Evolutionary conservation across 1,139 yeast species (phyloP), one percentile per base, ranked within the genome.

Genomic region (Martiniozyma asiatica): DNA sequence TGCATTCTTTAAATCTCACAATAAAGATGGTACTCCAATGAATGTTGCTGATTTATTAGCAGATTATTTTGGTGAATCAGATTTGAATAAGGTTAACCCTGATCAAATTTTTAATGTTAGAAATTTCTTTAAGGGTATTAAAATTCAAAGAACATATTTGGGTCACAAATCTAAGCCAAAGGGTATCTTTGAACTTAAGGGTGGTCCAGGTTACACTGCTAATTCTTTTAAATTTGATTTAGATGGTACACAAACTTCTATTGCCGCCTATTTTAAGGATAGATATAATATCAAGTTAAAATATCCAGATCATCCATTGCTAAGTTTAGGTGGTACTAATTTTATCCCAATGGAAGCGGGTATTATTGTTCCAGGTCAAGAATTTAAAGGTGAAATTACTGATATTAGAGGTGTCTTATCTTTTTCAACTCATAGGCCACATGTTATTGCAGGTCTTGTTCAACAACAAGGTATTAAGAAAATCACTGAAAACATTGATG

Each of bases 291-390:
- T 44, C n/a, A 37, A 34, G 17, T 22, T 44, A 14, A 34, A 36
- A 20, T 40, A 42, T 26, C 45, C 46, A 3, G 33, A 43, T 26
- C 33, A 42, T 6, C 45, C 44, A 15, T 30, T 44, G 21, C 34
- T 44, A 18, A 40, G 37, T 33, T 30, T 44, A 21, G 48, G 48
- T 25, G 46, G 48, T 13, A 24, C 44, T 4, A 43, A 42, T 14
- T 42, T 30, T 24, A 27, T 43, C 25, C 47, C 48, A 28, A 42
- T 43, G 43, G 48, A 44, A 27, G 41, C 34, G 2, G 42, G 47
- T 29, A 35, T 38, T 13, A 31, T 44, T 33, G 29, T 41, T 21
- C 44, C 47, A 9, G 48, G 47, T 29, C 48, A 44, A 32, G 43
- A 40, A 26, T 44, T 37, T 15, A 43, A 34, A 21, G 47, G 47